Evolutionary conservation across 1,139 yeast species (phyloP).

Genomic region (Martiniozyma asiatica): DNA sequence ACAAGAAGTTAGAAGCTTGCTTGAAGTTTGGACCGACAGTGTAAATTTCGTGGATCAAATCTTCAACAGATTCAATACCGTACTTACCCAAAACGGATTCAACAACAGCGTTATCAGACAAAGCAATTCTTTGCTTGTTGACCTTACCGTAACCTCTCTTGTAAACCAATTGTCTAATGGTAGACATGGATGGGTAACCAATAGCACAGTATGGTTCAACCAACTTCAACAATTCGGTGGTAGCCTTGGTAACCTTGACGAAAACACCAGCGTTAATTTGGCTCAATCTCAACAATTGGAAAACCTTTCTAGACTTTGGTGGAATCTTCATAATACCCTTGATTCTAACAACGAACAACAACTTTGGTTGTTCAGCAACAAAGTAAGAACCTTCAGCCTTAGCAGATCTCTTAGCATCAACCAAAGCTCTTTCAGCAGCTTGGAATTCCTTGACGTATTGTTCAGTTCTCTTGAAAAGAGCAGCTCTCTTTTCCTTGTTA

Average conservation of each 20-base stretch:
- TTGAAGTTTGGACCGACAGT: slow-evolving; percentile 99
- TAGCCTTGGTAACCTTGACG: slow-evolving; percentile 97
- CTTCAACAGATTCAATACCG: slow-evolving; percentile 95
- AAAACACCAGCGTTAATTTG: slow-evolving; percentile 98
- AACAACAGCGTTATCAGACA: slow-evolving; percentile 87
- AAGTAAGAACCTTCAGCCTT: slow-evolving; percentile 93
- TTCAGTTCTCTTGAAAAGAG: slow-evolving; percentile 95
- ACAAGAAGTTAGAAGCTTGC: slow-evolving; percentile 99
- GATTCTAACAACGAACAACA: slow-evolving; percentile 96
- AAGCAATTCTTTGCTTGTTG: slow-evolving; percentile 96
- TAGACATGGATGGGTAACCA: slow-evolving; percentile 97
- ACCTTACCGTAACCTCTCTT: slow-evolving; percentile 99
- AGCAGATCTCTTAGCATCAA: slow-evolving; percentile 92
- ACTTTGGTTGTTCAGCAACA: slow-evolving; percentile 95
- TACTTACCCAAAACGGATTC: slow-evolving; percentile 91
- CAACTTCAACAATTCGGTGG: slow-evolving; percentile 89
- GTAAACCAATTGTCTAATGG: slow-evolving; percentile 95
- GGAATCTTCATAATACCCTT: slow-evolving; percentile 99
- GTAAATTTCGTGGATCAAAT: slow-evolving; percentile 96
- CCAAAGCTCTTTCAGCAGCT: slow-evolving; percentile 86
- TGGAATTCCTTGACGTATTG: slow-evolving; percentile 96
- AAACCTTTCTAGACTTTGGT: slow-evolving; percentile 99
- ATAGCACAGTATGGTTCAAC: slow-evolving; percentile 99
- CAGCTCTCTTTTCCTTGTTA: slow-evolving; percentile 86
- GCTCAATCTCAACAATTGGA: slow-evolving; percentile 94